Percentiles rank a stretch among this genome's conserved stretches.
These are phyloP conservation scores for Komagataella phaffii DNA, from an alignment of 805 yeast genomes.

Conservation along the genomic window DNA sequence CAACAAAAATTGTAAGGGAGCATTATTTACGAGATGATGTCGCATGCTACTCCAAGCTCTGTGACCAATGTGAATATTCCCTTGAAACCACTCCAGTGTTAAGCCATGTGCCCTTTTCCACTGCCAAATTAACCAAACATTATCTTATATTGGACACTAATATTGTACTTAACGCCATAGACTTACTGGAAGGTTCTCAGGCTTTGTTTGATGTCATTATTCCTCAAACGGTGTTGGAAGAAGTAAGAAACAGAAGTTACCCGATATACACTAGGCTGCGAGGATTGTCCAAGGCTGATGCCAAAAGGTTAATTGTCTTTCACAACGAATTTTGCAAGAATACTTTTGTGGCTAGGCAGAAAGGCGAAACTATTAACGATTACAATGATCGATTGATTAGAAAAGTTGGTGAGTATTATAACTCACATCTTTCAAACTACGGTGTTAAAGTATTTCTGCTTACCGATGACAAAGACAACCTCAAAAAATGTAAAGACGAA, in stretches of 20 bases:
- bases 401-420: conserved; percentile 58
- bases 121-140: conserved; percentile 44
- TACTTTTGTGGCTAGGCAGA: conserved; percentile 50
- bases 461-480: conserved; percentile 68
- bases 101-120: conserved; percentile 42
- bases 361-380: conserved; percentile 71
- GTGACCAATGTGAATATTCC: conserved; percentile 62
- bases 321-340: conserved; percentile 81
- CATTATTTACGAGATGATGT: conserved; percentile 88
- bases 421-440: conserved; percentile 38
- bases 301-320: conserved; percentile 77
- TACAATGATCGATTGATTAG: conserved; percentile 87
- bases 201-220: conserved; percentile 81
- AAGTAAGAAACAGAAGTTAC: conserved; percentile 74
- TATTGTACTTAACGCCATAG: conserved; percentile 78
- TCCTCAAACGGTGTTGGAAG: conserved; percentile 94
- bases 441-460: conserved; percentile 40
- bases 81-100: conserved; percentile 54
- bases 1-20: conserved; percentile 84
- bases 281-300: conserved; percentile 58
- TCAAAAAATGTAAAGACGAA: conserved; percentile 39
- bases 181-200: conserved; percentile 62
- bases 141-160: conserved; percentile 83
- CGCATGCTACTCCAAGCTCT: conserved; percentile 72
- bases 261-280: conserved; percentile 83